A percentile compares a stretch with the other conserved stretches of the same genome.
These are phyloP conservation scores for Wallemia ichthyophaga DNA, from an alignment of 1,284 basidiomycete genomes.

Conservation along the genomic window DNA sequence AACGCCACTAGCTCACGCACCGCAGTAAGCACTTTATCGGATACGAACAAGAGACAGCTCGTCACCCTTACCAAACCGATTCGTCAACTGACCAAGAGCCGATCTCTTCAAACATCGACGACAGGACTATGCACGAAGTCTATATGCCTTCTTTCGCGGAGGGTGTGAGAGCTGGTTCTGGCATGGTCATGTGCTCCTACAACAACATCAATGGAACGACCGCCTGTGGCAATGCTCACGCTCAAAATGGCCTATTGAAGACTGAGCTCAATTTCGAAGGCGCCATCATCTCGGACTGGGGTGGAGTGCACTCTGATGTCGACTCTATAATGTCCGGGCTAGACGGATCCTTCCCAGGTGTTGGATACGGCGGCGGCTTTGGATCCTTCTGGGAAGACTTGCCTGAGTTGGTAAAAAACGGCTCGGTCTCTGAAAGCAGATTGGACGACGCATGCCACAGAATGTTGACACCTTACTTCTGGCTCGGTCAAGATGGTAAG, in stretches of 20 bases:
- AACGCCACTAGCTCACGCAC: neutral
- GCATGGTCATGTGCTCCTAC: slow-evolving; percentile 8
- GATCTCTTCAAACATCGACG: slow-evolving; percentile 12
- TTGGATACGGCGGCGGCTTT: neutral
- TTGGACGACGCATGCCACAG: slow-evolving; percentile 19
- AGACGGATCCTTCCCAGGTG: neutral
- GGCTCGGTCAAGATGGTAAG: neutral
- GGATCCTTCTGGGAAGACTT: neutral
- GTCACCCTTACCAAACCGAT: neutral
- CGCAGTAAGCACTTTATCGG: neutral
- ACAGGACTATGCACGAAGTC: slow-evolving; percentile 17
- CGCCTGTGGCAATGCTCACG: slow-evolving; percentile 43
- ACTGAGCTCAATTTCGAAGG: slow-evolving; percentile 27
- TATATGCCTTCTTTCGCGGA: slow-evolving; percentile 20
- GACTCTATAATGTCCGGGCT: neutral
- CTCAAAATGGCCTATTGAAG: slow-evolving; percentile 48
- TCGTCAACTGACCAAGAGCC: neutral
- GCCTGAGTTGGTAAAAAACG: slow-evolving; percentile 20
- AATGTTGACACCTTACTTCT: neutral
- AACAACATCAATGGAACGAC: slow-evolving; percentile 19
- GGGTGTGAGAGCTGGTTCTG: slow-evolving; percentile 18
- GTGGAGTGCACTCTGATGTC: neutral
- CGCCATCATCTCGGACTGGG: slow-evolving; percentile 6
- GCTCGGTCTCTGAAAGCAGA: slow-evolving; percentile 22
- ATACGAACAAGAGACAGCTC: neutral